Evolutionary conservation across 345 rosid species (phyloP).

Genomic region (Euphorbia lathyris): DNA sequence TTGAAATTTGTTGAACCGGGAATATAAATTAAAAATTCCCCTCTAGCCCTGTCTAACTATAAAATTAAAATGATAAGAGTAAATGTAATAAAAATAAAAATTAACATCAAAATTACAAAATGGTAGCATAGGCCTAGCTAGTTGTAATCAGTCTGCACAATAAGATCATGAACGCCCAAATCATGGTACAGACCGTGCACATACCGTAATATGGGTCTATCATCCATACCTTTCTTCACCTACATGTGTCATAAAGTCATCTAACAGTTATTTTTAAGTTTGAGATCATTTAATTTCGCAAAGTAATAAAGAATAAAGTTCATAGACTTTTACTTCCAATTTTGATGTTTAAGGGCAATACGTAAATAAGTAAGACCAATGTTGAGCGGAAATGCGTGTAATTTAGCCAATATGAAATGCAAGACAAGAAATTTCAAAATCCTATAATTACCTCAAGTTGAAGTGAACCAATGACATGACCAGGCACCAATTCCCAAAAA

Average conservation of each 20-base stretch:
- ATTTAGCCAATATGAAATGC: not conserved
- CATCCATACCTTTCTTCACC: conserved; percentile 72
- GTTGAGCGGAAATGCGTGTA: too few relatives aligned
- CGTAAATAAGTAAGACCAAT: too few relatives aligned
- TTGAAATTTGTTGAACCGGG: not conserved
- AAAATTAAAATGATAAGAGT: not conserved
- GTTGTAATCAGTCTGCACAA: conserved; percentile 59
- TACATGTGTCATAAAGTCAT: conserved; percentile 23
- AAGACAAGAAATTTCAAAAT: not conserved
- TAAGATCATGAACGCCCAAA: conserved; percentile 77
- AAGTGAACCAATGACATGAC: conserved; percentile 82
- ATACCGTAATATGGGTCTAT: conserved; percentile 45
- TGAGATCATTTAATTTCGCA: too few relatives aligned
- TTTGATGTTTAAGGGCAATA: too few relatives aligned
- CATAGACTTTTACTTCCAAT: too few relatives aligned
- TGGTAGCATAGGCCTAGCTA: conserved; percentile 13
- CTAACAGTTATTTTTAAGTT: too few relatives aligned
- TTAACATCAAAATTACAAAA: not conserved
- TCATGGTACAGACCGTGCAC: conserved; percentile 78
- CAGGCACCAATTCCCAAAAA: conserved; percentile 95
- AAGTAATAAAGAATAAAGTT: too few relatives aligned
- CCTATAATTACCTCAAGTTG: conserved; percentile 53
- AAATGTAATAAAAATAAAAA: not conserved
- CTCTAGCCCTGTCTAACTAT: not conserved
- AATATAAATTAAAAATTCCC: conserved; percentile 9